phyloP scores from a whole-genome alignment of 2,329 filamentous ascomycete genomes.

The Dissoconium aciculare region DNA sequence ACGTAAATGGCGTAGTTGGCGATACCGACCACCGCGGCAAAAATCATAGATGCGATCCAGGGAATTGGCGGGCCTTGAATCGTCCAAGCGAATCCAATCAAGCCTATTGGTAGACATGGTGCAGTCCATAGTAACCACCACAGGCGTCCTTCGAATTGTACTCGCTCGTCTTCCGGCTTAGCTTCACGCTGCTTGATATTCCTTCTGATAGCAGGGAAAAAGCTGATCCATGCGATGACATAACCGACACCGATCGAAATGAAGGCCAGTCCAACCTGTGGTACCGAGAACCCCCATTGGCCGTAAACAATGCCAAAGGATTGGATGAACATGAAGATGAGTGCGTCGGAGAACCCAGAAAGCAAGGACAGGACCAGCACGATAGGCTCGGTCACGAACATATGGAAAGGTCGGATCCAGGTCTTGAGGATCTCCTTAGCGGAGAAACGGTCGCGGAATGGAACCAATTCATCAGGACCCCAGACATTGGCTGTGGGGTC shows the following conservation, averaged over 20 bases:
- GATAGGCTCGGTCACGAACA: conserved; percentile 66
- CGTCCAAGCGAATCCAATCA: conserved; percentile 61
- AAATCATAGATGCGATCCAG: conserved; percentile 57
- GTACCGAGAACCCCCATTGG: conserved; percentile 50
- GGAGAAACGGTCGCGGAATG: conserved; percentile 27
- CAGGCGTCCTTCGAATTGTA: conserved; percentile 52
- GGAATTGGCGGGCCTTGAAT: conserved; percentile 48
- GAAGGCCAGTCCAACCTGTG: conserved; percentile 47
- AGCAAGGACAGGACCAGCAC: conserved; percentile 57
- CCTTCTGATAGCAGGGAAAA: conserved; percentile 42
- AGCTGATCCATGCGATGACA: conserved; percentile 45
- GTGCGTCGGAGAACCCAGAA: conserved; percentile 58
- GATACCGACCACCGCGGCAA: conserved; percentile 53
- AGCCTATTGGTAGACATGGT: conserved; percentile 51
- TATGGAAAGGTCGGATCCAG: conserved; percentile 55
- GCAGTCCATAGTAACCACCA: conserved; percentile 50
- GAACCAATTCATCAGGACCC: conserved; percentile 57
- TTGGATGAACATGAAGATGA: conserved; percentile 71
- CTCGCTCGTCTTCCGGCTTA: conserved; percentile 35
- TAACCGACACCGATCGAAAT: conserved; percentile 56
- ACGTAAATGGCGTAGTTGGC: conserved; percentile 39
- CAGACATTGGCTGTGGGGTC: conserved; percentile 45
- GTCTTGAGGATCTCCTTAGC: conserved; percentile 36
- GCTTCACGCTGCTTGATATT: conserved; percentile 34
- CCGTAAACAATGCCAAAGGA: conserved; percentile 54